Base-by-base conservation (phyloP, 2,329 filamentous ascomycete genomes). In the Venturia effusa region DNA sequence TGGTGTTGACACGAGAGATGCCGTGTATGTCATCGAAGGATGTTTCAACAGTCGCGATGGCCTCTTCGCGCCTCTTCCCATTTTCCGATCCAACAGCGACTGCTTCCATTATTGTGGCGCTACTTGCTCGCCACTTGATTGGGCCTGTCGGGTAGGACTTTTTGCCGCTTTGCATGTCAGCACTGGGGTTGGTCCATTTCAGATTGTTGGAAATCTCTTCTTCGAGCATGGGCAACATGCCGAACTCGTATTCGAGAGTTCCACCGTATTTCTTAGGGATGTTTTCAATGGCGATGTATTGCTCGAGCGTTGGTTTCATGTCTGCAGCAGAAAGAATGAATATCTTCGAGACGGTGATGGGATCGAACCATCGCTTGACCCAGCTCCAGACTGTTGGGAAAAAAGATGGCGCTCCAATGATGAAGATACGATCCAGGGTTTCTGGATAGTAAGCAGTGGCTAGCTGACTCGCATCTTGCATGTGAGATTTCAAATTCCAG, bases 361-460 rank as follows among this genome's bases (percentile, higher is more conserved):
- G 92, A 77, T 81, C 78, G 60, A 96, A 96, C 92, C 92, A 96
- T 71, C 89, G 88, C 81, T 96, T 96, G 77, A 96, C 84, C 91
- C 92, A 96, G 68, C 89, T 86, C 92, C 92, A 93, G 66, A 96
- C 90, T 2, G 91, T 96, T 61, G 89, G 88, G 79, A 96, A 96
- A 82, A 96, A 96, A 57, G 83, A 79, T 8, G 93, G 93, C 0
- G 93, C 93, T 66, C 92, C 92, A 67, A 97, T 91, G 71, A 97
- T 88, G 72, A 88, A 91, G 74, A 89, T 89, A 69, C 90, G 83
- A 74, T 95, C 93, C 61, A 97, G 78, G 0, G 92, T 97, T 77
- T 97, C 93, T 0, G 93, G 93, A 74, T 97, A 97, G 77, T 97
- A 90, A 5, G 92, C 91, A 3, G 92, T 97, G 6, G 93, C 93